Conservation (phyloP, 257 asterid genomes). For the Petrea volubilis region DNA sequence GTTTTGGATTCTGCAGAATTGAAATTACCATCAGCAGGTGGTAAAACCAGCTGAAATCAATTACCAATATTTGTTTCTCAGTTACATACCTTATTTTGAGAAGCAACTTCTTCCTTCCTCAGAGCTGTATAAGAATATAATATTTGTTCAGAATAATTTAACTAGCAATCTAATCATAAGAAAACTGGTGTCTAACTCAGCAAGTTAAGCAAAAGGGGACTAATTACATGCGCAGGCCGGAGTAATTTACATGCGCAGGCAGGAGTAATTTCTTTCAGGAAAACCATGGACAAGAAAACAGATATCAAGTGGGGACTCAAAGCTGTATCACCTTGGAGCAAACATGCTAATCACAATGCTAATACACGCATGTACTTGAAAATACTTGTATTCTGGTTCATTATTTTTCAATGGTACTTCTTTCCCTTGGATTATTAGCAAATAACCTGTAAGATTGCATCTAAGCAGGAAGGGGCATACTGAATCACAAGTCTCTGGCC, state of each 20-base stretch:
- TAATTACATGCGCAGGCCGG: neutral
- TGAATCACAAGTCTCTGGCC: neutral
- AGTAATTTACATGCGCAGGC: neutral
- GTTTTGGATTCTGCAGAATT: constrained; percentile 47
- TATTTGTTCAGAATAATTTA: constrained; percentile 17
- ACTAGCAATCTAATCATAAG: neutral
- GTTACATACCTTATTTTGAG: constrained; percentile 53
- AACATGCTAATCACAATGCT: constrained; percentile 6
- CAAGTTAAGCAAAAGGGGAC: neutral
- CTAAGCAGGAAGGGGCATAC: neutral
- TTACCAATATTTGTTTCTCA: neutral
- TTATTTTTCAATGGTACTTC: neutral
- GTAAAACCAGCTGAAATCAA: constrained; percentile 13
- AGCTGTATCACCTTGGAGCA: constrained; percentile 12
- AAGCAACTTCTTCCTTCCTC: constrained; percentile 40
- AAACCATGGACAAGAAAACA: constrained; percentile 12
- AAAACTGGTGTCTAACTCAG: constrained; percentile 9
- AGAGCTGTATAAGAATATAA: constrained; percentile 48
- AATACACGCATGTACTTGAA: neutral
- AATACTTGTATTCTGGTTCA: neutral
- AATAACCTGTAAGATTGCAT: neutral
- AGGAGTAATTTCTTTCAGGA: constrained; percentile 3
- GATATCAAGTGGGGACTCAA: neutral
- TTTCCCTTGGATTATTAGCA: neutral
- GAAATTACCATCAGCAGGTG: constrained; percentile 19